Percentiles rank a stretch among this genome's conserved stretches.
phyloP scores from a whole-genome alignment of 192 early-diverging fungal genomes.

The Mortierella alpina region DNA sequence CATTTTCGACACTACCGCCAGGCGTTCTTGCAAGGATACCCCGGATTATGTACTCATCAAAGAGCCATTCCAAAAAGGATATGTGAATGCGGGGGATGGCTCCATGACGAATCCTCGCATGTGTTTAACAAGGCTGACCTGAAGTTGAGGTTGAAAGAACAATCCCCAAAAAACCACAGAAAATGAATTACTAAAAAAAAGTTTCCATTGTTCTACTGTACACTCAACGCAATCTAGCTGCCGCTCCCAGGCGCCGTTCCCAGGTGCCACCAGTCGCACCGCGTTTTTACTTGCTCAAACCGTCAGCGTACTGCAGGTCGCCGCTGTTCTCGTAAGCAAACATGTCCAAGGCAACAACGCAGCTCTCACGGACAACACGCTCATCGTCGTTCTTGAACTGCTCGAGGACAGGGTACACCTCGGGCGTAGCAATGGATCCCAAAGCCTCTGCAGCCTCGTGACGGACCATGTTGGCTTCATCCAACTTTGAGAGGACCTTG shows the following conservation, averaged over 20 bases:
- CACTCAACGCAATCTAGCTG: no score
- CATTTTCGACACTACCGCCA: no score
- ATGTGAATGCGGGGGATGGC: no score
- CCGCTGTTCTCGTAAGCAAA: conserved; percentile 88
- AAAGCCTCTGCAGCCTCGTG: conserved; percentile 98
- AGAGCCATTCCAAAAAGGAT: no score
- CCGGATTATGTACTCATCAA: no score
- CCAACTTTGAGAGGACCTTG: conserved; percentile 76
- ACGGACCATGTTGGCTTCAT: conserved; percentile 92
- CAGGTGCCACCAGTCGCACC: background rate
- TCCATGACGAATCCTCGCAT: no score
- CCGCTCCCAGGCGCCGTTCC: background rate
- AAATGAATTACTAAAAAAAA: no score
- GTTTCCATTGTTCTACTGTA: no score
- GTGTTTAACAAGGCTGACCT: no score
- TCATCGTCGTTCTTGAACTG: conserved; percentile 80
- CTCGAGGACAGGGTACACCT: conserved; percentile 80
- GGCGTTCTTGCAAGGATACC: no score
- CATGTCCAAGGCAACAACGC: conserved; percentile 96
- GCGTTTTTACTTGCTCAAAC: conserved; percentile 53
- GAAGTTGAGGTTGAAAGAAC: no score
- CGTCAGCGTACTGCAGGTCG: conserved; percentile 89
- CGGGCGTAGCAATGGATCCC: conserved; percentile 92
- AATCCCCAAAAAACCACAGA: no score
- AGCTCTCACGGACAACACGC: conserved; percentile 90